A percentile compares a stretch with the other conserved stretches of the same genome.
phyloP scores from a whole-genome alignment of 768 basidiomycete genomes.

The Mycena crocata region DNA sequence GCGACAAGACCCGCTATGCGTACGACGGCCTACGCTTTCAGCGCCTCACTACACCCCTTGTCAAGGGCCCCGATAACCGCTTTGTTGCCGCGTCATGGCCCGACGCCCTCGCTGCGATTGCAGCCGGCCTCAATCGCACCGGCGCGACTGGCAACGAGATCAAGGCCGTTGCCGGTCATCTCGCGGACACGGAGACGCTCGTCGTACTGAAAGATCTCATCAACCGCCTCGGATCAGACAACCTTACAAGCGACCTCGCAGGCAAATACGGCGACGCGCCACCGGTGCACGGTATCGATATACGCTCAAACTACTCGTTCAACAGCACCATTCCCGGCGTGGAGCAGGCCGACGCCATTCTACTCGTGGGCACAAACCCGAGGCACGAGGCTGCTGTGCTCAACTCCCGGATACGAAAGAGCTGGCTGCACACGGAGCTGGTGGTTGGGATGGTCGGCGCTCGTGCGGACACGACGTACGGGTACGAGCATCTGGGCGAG shows the following conservation, averaged over 20 bases:
- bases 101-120: conserved; percentile 81
- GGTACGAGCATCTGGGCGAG: conserved; percentile 90
- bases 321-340: conserved; percentile 92
- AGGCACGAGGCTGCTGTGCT: conserved; percentile 97
- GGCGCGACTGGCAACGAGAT: conserved; percentile 94
- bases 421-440: conserved; percentile 88
- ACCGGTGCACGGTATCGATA: conserved; percentile 86
- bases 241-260: conserved; percentile 82
- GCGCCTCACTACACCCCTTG: conserved; percentile 90
- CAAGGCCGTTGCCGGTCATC: conserved; percentile 91
- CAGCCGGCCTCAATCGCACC: conserved; percentile 80
- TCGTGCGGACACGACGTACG: conserved; percentile 90
- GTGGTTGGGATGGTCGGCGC: conserved; percentile 94
- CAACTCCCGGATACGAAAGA: conserved; percentile 96
- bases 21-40: conserved; percentile 97
- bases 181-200: conserved; percentile 94
- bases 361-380: conserved; percentile 96
- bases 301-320: conserved; percentile 97
- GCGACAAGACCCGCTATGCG: conserved; percentile 97
- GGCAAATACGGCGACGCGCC: conserved; percentile 65
- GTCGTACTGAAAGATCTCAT: conserved; percentile 94
- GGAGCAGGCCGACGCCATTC: conserved; percentile 91
- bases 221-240: conserved; percentile 95
- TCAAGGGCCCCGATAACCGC: conserved; percentile 87
- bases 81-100: conserved; percentile 95